Percentiles rank a stretch among this genome's conserved stretches.
Evolutionary conservation across 2,329 filamentous ascomycete genomes (phyloP).

Genomic region (Rutstroemia sp.): DNA sequence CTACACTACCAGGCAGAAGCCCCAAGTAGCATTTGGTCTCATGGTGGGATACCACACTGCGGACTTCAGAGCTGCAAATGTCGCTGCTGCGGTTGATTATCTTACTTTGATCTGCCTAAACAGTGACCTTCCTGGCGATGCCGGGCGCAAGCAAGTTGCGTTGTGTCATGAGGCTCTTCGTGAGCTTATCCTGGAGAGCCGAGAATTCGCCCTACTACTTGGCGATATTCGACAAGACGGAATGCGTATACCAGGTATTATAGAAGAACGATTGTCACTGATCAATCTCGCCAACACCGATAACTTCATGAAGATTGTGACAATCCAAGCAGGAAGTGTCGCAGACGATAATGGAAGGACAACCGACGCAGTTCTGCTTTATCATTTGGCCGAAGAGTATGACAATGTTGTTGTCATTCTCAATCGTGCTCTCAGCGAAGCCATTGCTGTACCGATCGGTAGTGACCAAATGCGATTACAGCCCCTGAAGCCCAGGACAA

Average conservation of each 20-base stretch:
- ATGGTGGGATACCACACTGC: conserved; percentile 93
- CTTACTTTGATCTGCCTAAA: conserved; percentile 88
- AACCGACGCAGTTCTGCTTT: conserved; percentile 88
- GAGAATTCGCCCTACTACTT: conserved; percentile 88
- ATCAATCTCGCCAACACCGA: conserved; percentile 74
- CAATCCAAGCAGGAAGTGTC: conserved; percentile 81
- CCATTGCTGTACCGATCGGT: conserved; percentile 77
- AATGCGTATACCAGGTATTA: conserved; percentile 73
- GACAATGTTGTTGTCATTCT: conserved; percentile 89
- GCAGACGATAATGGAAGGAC: conserved; percentile 91
- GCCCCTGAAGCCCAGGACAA: conserved; percentile 38
- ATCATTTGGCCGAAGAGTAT: conserved; percentile 91
- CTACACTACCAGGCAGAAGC: conserved; percentile 58
- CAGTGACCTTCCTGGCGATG: conserved; percentile 66
- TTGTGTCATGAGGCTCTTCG: conserved; percentile 89
- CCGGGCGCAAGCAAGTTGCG: conserved; percentile 67
- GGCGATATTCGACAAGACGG: conserved; percentile 86
- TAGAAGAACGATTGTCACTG: conserved; percentile 76
- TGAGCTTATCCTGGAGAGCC: conserved; percentile 91
- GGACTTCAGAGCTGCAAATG: conserved; percentile 87
- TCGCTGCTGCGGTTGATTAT: conserved; percentile 88
- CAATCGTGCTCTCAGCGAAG: conserved; percentile 83
- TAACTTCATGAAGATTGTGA: conserved; percentile 87
- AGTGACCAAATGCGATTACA: conserved; percentile 67
- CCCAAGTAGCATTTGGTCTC: conserved; percentile 89